phyloP scores from a whole-genome alignment of 345 rosid species.

The Lepidium africanum region DNA sequence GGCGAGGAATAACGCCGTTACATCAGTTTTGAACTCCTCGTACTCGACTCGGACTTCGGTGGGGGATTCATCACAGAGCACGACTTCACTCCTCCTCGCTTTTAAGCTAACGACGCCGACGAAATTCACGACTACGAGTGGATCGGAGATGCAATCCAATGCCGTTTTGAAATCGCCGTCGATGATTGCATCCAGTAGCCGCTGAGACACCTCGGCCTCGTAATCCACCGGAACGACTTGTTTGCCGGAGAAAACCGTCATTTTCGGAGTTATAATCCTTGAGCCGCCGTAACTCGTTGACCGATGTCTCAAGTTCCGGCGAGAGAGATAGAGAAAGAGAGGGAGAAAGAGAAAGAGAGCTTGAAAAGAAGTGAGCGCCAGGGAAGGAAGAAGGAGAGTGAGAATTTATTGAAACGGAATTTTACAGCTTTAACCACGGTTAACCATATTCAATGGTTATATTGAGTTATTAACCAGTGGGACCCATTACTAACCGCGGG shows the following conservation, averaged over 20 bases:
- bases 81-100: conserved; percentile 60
- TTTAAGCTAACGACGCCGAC: conserved; percentile 73
- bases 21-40: conserved; percentile 90
- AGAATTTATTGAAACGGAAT: conserved; percentile 30
- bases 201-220: conserved; percentile 80
- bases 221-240: conserved; percentile 91
- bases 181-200: conserved; percentile 68
- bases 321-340: conserved; percentile 35
- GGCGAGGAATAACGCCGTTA: conserved; percentile 85
- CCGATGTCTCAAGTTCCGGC: neutral
- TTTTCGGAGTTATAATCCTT: conserved; percentile 11
- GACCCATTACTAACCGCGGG: neutral
- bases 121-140: conserved; percentile 77
- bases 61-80: conserved; percentile 54
- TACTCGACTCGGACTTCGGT: conserved; percentile 54
- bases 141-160: conserved; percentile 56
- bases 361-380: conserved; percentile 57
- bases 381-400: conserved; percentile 21
- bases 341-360: conserved; percentile 25
- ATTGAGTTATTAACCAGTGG: neutral
- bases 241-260: conserved; percentile 79
- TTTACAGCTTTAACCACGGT: conserved; percentile 16
- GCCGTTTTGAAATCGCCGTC: conserved; percentile 59
- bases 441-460: neutral
- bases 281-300: neutral